These are phyloP conservation scores for Flaveria bidentis DNA, from an alignment of 129 eudicot genomes.

Conservation along the genomic window DNA sequence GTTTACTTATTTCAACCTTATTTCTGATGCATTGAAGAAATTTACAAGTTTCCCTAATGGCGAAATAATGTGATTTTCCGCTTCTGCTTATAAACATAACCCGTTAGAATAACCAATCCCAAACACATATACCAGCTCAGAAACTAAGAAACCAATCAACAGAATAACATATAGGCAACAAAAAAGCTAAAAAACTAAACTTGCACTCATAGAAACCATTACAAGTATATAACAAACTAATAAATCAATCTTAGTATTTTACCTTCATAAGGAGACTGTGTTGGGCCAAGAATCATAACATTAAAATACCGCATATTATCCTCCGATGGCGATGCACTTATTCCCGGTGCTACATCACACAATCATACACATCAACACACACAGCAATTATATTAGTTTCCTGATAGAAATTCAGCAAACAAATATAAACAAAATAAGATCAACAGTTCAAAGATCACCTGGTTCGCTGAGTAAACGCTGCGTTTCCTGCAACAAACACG, in stretches of 20 bases:
- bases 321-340: conserved; percentile 97
- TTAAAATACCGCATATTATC: conserved; percentile 92
- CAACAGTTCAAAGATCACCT: conserved; percentile 39
- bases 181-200: background rate
- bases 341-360: conserved; percentile 84
- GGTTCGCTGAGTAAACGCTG: conserved; percentile 99
- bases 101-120: background rate
- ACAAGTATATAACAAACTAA: background rate
- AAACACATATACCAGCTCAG: background rate
- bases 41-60: conserved; percentile 2
- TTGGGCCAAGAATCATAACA: conserved; percentile 95
- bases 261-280: conserved; percentile 99
- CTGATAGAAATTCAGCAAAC: background rate
- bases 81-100: background rate
- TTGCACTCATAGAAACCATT: background rate
- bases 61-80: background rate
- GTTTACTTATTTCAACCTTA: background rate
- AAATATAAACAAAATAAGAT: background rate
- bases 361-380: conserved; percentile 19
- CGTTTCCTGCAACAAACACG: conserved; percentile 61
- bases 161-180: background rate
- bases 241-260: background rate
- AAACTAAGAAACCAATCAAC: background rate
- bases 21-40: background rate
- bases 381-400: background rate